Conservation (phyloP, 331 rosid species). For the Acacia concinna region DNA sequence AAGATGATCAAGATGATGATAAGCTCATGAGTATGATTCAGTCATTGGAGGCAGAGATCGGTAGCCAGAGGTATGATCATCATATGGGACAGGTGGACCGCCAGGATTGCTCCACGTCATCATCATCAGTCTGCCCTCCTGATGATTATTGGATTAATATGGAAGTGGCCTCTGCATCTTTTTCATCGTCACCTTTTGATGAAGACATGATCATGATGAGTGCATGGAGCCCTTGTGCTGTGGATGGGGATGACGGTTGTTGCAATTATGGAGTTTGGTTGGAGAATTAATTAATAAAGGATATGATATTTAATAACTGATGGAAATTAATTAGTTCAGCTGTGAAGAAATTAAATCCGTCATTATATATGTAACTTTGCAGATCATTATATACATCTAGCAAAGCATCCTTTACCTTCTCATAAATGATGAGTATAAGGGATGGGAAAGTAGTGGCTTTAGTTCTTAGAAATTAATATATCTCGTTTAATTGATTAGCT, state of each 20-base stretch:
- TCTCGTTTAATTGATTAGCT: background rate
- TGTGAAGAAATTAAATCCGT: background rate
- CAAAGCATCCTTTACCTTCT: no score
- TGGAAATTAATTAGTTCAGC: background rate
- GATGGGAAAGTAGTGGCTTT: background rate
- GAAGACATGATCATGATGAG: conserved; percentile 14
- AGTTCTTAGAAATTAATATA: no score
- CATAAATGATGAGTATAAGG: background rate
- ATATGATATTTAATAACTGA: background rate
- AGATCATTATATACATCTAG: no score
- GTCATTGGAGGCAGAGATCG: conserved; percentile 36
- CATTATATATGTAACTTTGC: background rate
- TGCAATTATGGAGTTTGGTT: conserved; percentile 23
- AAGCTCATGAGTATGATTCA: conserved; percentile 44
- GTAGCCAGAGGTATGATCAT: background rate
- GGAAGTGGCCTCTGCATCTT: conserved; percentile 1
- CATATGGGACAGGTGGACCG: conserved; percentile 21
- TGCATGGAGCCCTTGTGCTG: conserved; percentile 37
- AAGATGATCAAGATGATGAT: conserved; percentile 30
- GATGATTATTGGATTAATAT: conserved; percentile 28
- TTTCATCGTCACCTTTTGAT: background rate
- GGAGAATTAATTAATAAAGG: background rate
- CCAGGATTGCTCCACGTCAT: conserved; percentile 31
- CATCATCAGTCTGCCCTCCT: background rate
- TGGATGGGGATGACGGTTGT: background rate